phyloP scores from a whole-genome alignment of 1,139 yeast genomes.

The Debaryomycetaceae sp. region DNA sequence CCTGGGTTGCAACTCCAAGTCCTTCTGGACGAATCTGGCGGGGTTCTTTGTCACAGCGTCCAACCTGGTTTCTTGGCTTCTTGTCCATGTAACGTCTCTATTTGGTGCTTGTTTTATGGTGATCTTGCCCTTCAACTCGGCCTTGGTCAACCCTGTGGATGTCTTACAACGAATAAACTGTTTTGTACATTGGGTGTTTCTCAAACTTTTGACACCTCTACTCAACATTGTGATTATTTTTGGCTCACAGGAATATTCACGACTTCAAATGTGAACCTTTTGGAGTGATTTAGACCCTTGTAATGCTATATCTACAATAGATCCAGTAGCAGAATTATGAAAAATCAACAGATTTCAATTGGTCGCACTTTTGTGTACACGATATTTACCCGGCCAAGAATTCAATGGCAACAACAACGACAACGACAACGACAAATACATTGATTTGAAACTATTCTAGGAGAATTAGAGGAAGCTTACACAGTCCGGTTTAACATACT shows the following conservation, averaged over 20 bases:
- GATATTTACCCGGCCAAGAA: background rate
- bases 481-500: background rate
- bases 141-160: conserved; percentile 36
- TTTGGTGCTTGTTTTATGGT: conserved; percentile 70
- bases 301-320: background rate
- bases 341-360: background rate
- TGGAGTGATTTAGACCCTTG: background rate
- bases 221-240: background rate
- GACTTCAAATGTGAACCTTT: background rate
- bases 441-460: background rate
- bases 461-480: background rate
- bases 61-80: conserved; percentile 59
- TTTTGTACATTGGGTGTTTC: background rate
- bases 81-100: conserved; percentile 67
- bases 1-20: conserved; percentile 66
- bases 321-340: background rate
- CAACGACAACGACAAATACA: background rate
- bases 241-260: background rate
- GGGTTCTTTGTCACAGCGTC: conserved; percentile 58
- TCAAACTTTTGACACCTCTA: background rate
- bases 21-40: conserved; percentile 65
- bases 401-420: background rate
- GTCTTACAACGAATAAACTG: conserved; percentile 5
- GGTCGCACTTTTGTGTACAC: background rate
- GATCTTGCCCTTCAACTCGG: conserved; percentile 33